Conservation (phyloP, 2,329 filamentous ascomycete species). For the Sarocladium oryzae region DNA sequence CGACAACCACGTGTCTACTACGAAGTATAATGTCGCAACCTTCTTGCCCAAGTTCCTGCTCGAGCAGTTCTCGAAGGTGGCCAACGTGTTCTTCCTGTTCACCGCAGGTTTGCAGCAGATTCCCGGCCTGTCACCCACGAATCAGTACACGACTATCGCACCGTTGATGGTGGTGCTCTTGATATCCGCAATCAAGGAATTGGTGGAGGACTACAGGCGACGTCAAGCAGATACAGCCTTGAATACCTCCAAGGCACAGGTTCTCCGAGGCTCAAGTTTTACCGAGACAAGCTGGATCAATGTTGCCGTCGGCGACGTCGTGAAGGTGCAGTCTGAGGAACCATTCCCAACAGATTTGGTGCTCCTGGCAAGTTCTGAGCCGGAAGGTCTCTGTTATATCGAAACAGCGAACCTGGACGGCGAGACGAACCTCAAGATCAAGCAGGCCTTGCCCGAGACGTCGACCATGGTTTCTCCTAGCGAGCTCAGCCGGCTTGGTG, state of each 20-base stretch:
- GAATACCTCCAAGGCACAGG: conserved; percentile 79
- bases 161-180: conserved; percentile 84
- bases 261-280: conserved; percentile 78
- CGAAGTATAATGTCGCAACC: conserved; percentile 91
- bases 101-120: conserved; percentile 94
- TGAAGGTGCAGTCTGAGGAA: conserved; percentile 89
- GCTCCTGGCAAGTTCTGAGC: conserved; percentile 88
- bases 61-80: conserved; percentile 98
- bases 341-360: conserved; percentile 93
- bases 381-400: conserved; percentile 96
- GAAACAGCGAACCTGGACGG: conserved; percentile 94
- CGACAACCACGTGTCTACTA: conserved; percentile 94
- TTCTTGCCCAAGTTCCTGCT: conserved; percentile 96
- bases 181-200: conserved; percentile 93
- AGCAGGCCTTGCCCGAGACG: conserved; percentile 93
- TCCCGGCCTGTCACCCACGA: conserved; percentile 88
- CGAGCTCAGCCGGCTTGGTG: conserved; percentile 79
- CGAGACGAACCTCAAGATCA: conserved; percentile 90
- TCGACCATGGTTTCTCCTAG: conserved; percentile 76
- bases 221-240: conserved; percentile 79
- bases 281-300: conserved; percentile 90
- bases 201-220: conserved; percentile 87
- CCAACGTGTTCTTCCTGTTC: conserved; percentile 98
- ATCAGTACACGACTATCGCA: conserved; percentile 91
- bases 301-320: conserved; percentile 84